Evolutionary conservation across 1,284 basidiomycete genomes (phyloP).

Genomic region (Tetrapyrgos nigripes): DNA sequence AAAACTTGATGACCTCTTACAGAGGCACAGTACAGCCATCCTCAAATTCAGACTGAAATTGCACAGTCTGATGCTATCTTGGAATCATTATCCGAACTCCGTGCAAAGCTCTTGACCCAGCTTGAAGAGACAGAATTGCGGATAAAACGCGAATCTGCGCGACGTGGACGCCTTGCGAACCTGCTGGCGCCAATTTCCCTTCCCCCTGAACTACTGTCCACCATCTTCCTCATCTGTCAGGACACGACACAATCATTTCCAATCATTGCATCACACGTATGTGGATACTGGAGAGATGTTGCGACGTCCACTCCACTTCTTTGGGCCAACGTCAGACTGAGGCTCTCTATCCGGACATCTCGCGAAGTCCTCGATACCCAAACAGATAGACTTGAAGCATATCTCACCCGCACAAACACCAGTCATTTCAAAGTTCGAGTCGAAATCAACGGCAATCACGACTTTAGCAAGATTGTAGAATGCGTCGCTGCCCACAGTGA

Average conservation of each 20-base stretch:
- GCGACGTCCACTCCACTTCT: slow-evolving; percentile 42
- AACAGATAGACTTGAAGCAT: slow-evolving; percentile 6
- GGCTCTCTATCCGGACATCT: slow-evolving; percentile 24
- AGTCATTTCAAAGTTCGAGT: slow-evolving; percentile 7
- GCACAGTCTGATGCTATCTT: neutral
- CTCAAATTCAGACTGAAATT: neutral
- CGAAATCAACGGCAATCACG: slow-evolving; percentile 5
- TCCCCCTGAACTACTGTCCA: slow-evolving; percentile 45
- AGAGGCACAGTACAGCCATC: neutral
- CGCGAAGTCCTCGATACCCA: neutral
- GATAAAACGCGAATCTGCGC: slow-evolving; percentile 33
- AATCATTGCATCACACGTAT: slow-evolving; percentile 45
- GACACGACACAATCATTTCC: slow-evolving; percentile 34
- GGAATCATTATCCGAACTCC: slow-evolving; percentile 26
- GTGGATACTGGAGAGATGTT: slow-evolving; percentile 43
- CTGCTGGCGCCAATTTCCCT: slow-evolving; percentile 38
- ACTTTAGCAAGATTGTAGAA: slow-evolving; percentile 8
- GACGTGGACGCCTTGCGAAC: slow-evolving; percentile 40
- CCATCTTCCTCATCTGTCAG: slow-evolving; percentile 43
- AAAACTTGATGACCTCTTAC: neutral
- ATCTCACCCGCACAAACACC: slow-evolving; percentile 11
- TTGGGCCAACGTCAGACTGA: slow-evolving; percentile 42
- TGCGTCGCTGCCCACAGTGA: slow-evolving; percentile 8
- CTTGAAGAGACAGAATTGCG: slow-evolving; percentile 35
- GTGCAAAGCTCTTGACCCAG: slow-evolving; percentile 32